Evolutionary conservation across 2,329 filamentous ascomycete species (phyloP).

Genomic region (Penicillium sp.): DNA sequence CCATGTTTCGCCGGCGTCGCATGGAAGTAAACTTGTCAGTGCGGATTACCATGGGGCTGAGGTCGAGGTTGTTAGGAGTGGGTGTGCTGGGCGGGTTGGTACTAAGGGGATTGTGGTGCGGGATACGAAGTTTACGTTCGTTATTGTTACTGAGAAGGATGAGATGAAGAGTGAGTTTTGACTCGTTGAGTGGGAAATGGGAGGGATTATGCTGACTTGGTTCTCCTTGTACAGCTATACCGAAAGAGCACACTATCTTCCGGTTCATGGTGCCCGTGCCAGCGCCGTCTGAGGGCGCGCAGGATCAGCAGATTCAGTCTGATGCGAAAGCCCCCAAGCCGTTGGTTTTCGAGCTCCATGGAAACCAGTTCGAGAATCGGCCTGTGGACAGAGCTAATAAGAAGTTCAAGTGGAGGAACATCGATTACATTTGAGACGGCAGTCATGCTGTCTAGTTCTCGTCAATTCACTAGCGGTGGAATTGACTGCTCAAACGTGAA

Average conservation of each 20-base stretch:
- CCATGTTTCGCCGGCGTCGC: constrained; percentile 56
- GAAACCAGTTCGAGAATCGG: constrained; percentile 80
- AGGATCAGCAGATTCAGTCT: constrained; percentile 37
- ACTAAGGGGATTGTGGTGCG: constrained; percentile 82
- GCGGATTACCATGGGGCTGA: constrained; percentile 90
- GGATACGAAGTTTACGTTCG: constrained; percentile 83
- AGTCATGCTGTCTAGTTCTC: background rate
- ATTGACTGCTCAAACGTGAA: background rate
- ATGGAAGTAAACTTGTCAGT: constrained; percentile 66
- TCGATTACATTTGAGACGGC: constrained; percentile 65
- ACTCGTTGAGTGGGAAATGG: background rate
- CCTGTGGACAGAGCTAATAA: constrained; percentile 82
- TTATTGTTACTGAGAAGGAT: constrained; percentile 73
- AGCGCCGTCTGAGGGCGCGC: constrained; percentile 18
- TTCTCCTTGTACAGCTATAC: constrained; percentile 56
- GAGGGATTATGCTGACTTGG: background rate
- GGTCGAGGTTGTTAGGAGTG: constrained; percentile 77
- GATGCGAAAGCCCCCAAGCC: constrained; percentile 5
- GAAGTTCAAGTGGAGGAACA: constrained; percentile 86
- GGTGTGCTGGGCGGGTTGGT: constrained; percentile 79
- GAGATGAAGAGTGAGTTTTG: constrained; percentile 62
- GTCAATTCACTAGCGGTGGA: background rate
- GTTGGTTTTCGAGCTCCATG: constrained; percentile 79
- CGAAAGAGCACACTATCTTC: constrained; percentile 89
- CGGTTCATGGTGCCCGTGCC: constrained; percentile 65